phyloP scores from a whole-genome alignment of 1,284 basidiomycete genomes.

The Quambalaria eucalypti region DNA sequence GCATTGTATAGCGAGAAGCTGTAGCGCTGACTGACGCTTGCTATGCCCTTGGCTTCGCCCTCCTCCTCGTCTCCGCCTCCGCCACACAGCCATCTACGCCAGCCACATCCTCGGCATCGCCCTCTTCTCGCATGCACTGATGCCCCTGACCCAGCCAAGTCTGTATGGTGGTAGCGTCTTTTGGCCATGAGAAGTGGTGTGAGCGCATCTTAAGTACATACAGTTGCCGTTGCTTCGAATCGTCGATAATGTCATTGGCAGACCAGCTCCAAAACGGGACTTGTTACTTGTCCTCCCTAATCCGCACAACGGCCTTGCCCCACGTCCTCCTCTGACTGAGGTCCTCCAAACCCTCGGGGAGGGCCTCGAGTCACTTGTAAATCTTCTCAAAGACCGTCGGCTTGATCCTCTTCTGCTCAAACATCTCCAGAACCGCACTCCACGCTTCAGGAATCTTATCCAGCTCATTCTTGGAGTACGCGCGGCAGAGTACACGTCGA shows the following conservation, averaged over 20 bases:
- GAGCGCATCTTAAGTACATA: not conserved
- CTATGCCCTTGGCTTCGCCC: not conserved
- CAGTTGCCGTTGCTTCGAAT: not conserved
- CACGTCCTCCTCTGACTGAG: slow-evolving; percentile 71
- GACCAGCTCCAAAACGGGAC: not conserved
- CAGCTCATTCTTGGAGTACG: slow-evolving; percentile 50
- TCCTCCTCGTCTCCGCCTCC: not conserved
- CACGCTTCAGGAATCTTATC: slow-evolving; percentile 62
- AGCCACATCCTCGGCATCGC: slow-evolving; percentile 54
- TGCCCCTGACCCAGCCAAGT: slow-evolving; percentile 11
- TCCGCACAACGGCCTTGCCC: slow-evolving; percentile 74
- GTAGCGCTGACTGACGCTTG: not conserved
- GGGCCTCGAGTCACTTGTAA: slow-evolving; percentile 63
- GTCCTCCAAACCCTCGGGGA: slow-evolving; percentile 54
- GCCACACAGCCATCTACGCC: slow-evolving; percentile 49
- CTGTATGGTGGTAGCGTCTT: slow-evolving; percentile 17
- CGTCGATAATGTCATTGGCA: slow-evolving; percentile 6
- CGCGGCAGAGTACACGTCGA: slow-evolving; percentile 50
- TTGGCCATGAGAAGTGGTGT: slow-evolving; percentile 10
- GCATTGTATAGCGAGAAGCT: not conserved
- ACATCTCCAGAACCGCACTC: slow-evolving; percentile 63
- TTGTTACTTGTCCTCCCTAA: slow-evolving; percentile 46
- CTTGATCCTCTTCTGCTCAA: slow-evolving; percentile 59
- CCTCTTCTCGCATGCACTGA: slow-evolving; percentile 48
- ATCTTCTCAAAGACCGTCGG: slow-evolving; percentile 67